Conservation (phyloP, 2,329 filamentous ascomycete genomes). For the Arachnopeziza araneosa region DNA sequence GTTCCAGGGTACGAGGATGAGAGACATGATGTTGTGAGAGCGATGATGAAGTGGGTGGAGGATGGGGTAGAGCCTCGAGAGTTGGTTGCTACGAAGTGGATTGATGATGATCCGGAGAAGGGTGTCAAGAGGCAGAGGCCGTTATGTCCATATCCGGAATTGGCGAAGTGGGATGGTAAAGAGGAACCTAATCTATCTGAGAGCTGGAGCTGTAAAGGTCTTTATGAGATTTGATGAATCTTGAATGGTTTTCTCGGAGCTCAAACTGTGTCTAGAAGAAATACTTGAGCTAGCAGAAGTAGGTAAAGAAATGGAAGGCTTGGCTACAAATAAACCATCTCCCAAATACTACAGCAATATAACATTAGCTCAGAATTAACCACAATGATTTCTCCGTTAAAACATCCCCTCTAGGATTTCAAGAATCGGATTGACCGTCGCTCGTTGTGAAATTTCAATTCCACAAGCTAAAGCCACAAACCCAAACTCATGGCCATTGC, state of each 20-base stretch:
- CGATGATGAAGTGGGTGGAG: constrained; percentile 45
- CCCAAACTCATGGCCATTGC: neutral
- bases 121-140: constrained; percentile 41
- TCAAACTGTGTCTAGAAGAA: too few relatives aligned
- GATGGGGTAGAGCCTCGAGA: constrained; percentile 31
- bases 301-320: too few relatives aligned
- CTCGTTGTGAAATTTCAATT: neutral
- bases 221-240: neutral
- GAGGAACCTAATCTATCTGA: constrained; percentile 13
- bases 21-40: constrained; percentile 42
- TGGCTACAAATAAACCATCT: too few relatives aligned
- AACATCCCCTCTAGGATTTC: too few relatives aligned
- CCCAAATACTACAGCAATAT: too few relatives aligned
- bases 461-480: neutral
- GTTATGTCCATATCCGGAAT: constrained; percentile 37
- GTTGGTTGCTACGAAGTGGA: constrained; percentile 35
- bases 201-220: constrained; percentile 21
- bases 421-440: neutral
- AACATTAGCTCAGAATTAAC: too few relatives aligned
- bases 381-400: too few relatives aligned
- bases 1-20: constrained; percentile 38
- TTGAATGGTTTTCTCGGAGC: too few relatives aligned
- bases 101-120: constrained; percentile 32
- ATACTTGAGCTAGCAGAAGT: too few relatives aligned
- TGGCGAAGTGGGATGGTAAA: constrained; percentile 10